Evolutionary conservation across 75 land plant genomes (phyloP).

Genomic region (Pinus albicaulis): DNA sequence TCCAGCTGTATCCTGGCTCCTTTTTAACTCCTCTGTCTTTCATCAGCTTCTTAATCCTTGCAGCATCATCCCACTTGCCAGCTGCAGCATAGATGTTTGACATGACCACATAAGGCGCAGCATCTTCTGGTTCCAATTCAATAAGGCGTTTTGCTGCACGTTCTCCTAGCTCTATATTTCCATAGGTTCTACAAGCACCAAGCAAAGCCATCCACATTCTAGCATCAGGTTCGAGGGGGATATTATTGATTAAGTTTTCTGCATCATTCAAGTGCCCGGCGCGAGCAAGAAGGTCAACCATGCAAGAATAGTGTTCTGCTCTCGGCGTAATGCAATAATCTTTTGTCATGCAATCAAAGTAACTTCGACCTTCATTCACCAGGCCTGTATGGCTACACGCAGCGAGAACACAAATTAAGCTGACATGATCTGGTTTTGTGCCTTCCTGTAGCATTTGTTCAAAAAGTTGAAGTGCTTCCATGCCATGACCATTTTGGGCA

Average conservation of each 20-base stretch:
- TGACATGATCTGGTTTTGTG: conserved; percentile 45
- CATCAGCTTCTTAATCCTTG: conserved; percentile 1
- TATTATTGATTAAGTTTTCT: conserved; percentile 28
- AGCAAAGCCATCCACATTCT: conserved; percentile 52
- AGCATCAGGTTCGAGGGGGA: conserved; percentile 45
- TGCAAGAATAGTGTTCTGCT: conserved; percentile 54
- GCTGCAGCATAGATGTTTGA: conserved; percentile 26
- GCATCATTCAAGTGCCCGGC: conserved; percentile 47
- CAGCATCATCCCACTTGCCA: conserved; percentile 14
- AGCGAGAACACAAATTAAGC: conserved; percentile 50
- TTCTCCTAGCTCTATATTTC: conserved; percentile 40
- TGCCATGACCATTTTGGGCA: conserved; percentile 53
- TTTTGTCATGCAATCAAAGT: conserved; percentile 39
- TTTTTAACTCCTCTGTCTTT: conserved; percentile 37
- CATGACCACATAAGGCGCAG: conserved; percentile 37
- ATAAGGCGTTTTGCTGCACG: conserved; percentile 38
- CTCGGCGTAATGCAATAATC: conserved; percentile 28
- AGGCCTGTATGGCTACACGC: conserved; percentile 69
- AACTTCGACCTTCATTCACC: conserved; percentile 39
- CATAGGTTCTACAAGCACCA: conserved; percentile 51
- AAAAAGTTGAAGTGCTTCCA: conserved; percentile 41
- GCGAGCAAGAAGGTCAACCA: conserved; percentile 56
- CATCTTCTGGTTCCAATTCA: conserved; percentile 42
- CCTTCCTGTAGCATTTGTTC: conserved; percentile 46
- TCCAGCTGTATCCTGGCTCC: conserved; percentile 60